These are phyloP conservation scores for Acrasis kona DNA, from an alignment of 78 protist genomes.

Conservation along the genomic window DNA sequence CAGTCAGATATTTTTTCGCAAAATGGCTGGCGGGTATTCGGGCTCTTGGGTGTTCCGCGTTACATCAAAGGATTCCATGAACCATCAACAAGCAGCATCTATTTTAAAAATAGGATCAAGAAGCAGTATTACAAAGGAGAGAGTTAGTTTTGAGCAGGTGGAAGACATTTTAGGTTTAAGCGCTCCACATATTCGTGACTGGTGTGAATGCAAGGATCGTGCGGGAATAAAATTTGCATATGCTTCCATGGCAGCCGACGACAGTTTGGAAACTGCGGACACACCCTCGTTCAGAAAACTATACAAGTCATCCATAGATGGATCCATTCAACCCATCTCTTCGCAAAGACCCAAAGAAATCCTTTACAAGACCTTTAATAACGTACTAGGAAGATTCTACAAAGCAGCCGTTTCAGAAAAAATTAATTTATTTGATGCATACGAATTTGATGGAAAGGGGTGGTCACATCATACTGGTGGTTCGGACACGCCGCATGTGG, in stretches of 20 bases:
- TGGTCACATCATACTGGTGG: not conserved
- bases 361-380: not conserved
- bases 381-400: not conserved
- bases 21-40: not conserved
- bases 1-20: not conserved
- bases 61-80: not conserved
- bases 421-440: not conserved
- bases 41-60: not conserved
- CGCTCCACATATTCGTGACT: not conserved
- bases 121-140: not conserved
- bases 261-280: no score
- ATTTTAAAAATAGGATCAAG: not conserved
- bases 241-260: not conserved
- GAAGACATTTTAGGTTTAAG: not conserved
- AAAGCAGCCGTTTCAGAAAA: not conserved
- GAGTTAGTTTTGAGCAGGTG: not conserved
- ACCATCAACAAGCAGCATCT: not conserved
- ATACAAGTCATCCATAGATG: not conserved
- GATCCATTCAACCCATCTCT: not conserved
- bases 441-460: not conserved
- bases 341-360: not conserved
- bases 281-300: no score
- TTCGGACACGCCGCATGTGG: not conserved
- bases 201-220: not conserved
- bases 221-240: not conserved